Conservation (phyloP, 345 rosid species). For the Populus tremula region DNA sequence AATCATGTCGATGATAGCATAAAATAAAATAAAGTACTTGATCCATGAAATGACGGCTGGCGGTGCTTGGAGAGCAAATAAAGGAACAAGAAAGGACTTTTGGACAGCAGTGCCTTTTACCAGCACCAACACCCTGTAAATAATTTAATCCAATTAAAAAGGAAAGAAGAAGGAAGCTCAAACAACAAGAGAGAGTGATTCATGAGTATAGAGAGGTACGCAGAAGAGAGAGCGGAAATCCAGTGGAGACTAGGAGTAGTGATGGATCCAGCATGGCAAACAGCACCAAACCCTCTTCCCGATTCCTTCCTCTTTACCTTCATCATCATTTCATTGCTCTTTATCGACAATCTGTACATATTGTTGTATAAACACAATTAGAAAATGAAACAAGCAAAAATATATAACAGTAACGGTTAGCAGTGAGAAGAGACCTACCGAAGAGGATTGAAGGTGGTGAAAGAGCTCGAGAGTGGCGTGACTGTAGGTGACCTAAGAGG, state of each 20-base stretch:
- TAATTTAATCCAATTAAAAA: background rate
- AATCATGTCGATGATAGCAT: too few relatives aligned
- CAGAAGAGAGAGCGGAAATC: conserved; percentile 66
- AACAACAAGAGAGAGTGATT: background rate
- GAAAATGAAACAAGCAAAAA: background rate
- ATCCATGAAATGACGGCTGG: conserved; percentile 65
- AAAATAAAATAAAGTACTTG: conserved; percentile 38
- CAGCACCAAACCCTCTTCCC: conserved; percentile 51
- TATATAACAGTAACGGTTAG: background rate
- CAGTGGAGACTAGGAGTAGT: conserved; percentile 56
- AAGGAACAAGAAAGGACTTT: conserved; percentile 75
- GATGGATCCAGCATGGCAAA: conserved; percentile 61
- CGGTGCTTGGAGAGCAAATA: conserved; percentile 79
- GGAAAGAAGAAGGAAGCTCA: background rate
- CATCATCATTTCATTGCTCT: conserved; percentile 15
- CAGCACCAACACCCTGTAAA: conserved; percentile 58
- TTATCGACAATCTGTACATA: conserved; percentile 38
- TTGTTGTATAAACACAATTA: background rate
- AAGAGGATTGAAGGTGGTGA: conserved; percentile 53
- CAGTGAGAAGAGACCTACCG: conserved; percentile 27
- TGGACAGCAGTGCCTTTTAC: conserved; percentile 70
- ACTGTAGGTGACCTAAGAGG: conserved; percentile 10
- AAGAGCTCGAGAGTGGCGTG: conserved; percentile 27
- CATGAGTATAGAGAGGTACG: conserved; percentile 19
- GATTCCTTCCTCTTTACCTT: conserved; percentile 23